Conservation (phyloP, 192 early-diverging fungal genomes). For the Thamnidium elegans region DNA sequence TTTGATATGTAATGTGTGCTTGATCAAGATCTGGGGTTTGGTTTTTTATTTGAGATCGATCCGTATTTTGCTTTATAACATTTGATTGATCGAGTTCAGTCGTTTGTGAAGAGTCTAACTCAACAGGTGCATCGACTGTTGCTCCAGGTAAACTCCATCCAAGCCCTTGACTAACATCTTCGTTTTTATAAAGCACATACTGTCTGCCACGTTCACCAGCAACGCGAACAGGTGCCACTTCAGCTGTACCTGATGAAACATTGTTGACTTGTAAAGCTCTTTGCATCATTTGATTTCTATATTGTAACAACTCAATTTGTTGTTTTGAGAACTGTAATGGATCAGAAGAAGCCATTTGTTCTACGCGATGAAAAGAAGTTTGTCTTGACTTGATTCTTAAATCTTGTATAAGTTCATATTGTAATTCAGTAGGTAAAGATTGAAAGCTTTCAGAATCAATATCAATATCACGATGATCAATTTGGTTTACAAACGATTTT, state of each 20-base stretch:
- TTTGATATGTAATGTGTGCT: constrained; percentile 26
- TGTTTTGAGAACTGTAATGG: constrained; percentile 82
- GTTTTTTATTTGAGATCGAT: too few relatives aligned
- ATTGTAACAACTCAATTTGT: constrained; percentile 84
- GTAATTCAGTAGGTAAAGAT: constrained; percentile 73
- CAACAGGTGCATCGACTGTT: constrained; percentile 2
- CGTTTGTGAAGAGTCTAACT: background rate
- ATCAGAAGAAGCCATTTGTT: constrained; percentile 50
- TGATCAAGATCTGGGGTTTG: background rate
- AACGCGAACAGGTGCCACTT: constrained; percentile 56
- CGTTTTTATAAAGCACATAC: constrained; percentile 86
- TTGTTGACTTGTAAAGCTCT: constrained; percentile 52
- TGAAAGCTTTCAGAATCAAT: constrained; percentile 79
- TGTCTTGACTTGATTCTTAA: constrained; percentile 78
- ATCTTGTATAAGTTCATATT: constrained; percentile 93
- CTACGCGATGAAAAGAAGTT: constrained; percentile 61
- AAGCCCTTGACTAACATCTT: constrained; percentile 50
- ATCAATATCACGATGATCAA: constrained; percentile 52
- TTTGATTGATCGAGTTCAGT: background rate
- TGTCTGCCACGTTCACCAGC: constrained; percentile 78
- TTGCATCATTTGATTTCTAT: constrained; percentile 84
- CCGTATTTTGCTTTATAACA: background rate
- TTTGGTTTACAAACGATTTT: constrained; percentile 25
- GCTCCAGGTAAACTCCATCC: constrained; percentile 67
- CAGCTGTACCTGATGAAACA: constrained; percentile 24